Evolutionary conservation across 2,329 filamentous ascomycete genomes (phyloP), one percentile per base, ranked within the genome.

Genomic region (Atkinsonella hypoxylon): DNA sequence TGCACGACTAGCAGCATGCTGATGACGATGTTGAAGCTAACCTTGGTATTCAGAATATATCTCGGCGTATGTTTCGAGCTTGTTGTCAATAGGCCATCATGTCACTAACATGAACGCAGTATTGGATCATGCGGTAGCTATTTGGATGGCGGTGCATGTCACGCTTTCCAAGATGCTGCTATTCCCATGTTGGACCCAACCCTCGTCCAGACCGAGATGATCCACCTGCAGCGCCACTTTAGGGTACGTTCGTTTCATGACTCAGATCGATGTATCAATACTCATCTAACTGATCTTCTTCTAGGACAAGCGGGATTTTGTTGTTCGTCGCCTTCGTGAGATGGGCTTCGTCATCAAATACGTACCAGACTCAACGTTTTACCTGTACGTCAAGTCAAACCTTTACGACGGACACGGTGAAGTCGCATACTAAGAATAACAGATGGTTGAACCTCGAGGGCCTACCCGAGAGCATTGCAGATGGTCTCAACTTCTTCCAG

Each of bases 401-500:
- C 13, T 26, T 39, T 13, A 8, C 12, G 26, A 36, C 13, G 8
- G 32, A 26, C 39, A 31, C n/a, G 18, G 41, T n/a, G 44, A 15
- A 46, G 2, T n/a, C 10, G 11, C n/a, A 39, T 10, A n/a, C 46
- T 48, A 3, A 48, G 36, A 17, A n/a, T 3, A 40, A 44, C 8
- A 71, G 69, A 43, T 72, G 78, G 78, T 68, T 81, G 54, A 79
- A 76, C 70, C 82, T 79, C 59, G 82, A 75, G 67, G 76, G 77
- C 45, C 74, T 93, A 2, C 87, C 91, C 0, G 77, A 78, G n/a
- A 79, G 82, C 54, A 95, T 97, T 66, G 84, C 86, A 53, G 91
- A 97, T 65, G 91, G 91, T 9, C 74, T 97, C 62, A 95, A 95
- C 73, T 97, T 97, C 78, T 96, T 97, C 81, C 82, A 93, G 66